A percentile compares a stretch with the other conserved stretches of the same genome.
These are phyloP conservation scores for Fusarium lyarnte DNA, from an alignment of 2,329 filamentous ascomycete genomes.

Conservation along the genomic window DNA sequence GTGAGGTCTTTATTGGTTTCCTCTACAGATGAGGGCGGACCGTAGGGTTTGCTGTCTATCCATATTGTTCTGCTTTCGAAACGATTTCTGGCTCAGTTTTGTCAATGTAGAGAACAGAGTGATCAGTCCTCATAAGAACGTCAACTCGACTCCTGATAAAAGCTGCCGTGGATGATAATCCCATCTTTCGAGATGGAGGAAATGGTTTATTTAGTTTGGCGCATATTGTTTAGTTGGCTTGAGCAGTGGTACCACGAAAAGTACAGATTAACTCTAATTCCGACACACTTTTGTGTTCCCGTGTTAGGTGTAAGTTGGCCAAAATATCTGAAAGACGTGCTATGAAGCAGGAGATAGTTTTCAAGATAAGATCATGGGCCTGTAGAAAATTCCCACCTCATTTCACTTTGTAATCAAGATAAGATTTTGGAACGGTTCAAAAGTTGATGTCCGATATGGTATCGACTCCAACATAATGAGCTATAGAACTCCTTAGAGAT, in stretches of 20 bases:
- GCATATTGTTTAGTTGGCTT: too few species aligned
- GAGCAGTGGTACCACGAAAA: rapidly evolving
- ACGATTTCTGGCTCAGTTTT: not conserved
- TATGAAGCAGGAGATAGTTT: too few species aligned
- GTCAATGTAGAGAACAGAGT: not conserved
- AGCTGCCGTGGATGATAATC: not conserved
- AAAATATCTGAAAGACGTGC: too few species aligned
- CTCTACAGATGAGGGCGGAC: not conserved
- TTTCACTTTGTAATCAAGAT: too few species aligned
- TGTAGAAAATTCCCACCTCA: too few species aligned
- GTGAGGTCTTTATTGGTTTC: not conserved
- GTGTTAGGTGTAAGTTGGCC: too few species aligned
- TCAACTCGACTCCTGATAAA: not conserved
- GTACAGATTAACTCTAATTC: not conserved
- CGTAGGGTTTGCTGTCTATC: not conserved
- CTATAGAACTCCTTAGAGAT: not conserved
- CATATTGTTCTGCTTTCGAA: not conserved
- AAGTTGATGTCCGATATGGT: too few species aligned
- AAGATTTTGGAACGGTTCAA: too few species aligned
- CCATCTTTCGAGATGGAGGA: rapidly evolving
- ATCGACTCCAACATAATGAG: too few species aligned
- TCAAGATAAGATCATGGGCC: too few species aligned
- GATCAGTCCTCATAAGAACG: not conserved
- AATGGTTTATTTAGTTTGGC: not conserved
- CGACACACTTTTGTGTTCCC: not conserved